phyloP scores from a whole-genome alignment of 2,329 filamentous ascomycete genomes.

The Chaetomium globosum region DNA sequence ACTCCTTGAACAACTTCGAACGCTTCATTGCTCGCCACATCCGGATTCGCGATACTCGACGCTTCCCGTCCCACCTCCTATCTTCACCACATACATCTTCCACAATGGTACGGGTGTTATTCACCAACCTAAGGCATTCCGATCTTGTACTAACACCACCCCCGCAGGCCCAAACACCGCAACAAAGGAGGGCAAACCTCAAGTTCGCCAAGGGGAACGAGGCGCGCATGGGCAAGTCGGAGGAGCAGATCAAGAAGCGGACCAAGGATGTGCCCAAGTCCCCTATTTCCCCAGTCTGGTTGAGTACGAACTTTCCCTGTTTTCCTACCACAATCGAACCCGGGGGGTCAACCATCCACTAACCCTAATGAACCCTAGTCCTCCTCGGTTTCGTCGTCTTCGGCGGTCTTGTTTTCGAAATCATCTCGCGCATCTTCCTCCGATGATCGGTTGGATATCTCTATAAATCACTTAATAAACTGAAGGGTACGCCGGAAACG shows the following conservation, averaged over 20 bases:
- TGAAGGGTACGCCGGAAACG: background rate
- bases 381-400: conserved; percentile 64
- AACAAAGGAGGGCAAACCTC: conserved; percentile 79
- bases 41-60: background rate
- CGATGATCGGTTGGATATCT: conserved; percentile 18
- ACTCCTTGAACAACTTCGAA: background rate
- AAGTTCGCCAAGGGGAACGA: conserved; percentile 76
- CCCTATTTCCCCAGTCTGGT: conserved; percentile 65
- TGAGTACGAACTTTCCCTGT: conserved; percentile 50
- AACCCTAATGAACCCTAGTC: conserved; percentile 44
- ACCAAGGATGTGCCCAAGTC: conserved; percentile 60
- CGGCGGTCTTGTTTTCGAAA: conserved; percentile 62
- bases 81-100: conserved; percentile 4
- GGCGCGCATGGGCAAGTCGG: conserved; percentile 73
- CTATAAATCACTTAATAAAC: background rate
- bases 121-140: background rate
- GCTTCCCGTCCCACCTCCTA: background rate
- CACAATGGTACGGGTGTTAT: conserved; percentile 34
- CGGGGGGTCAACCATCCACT: conserved; percentile 22
- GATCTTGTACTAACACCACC: background rate
- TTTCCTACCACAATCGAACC: background rate
- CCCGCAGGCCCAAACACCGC: conserved; percentile 75
- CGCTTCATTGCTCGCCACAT: background rate
- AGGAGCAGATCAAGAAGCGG: conserved; percentile 63
- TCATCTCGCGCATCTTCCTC: conserved; percentile 55